phyloP scores from a whole-genome alignment of 306 rosid genomes.

The Trifolium fragiferum region DNA sequence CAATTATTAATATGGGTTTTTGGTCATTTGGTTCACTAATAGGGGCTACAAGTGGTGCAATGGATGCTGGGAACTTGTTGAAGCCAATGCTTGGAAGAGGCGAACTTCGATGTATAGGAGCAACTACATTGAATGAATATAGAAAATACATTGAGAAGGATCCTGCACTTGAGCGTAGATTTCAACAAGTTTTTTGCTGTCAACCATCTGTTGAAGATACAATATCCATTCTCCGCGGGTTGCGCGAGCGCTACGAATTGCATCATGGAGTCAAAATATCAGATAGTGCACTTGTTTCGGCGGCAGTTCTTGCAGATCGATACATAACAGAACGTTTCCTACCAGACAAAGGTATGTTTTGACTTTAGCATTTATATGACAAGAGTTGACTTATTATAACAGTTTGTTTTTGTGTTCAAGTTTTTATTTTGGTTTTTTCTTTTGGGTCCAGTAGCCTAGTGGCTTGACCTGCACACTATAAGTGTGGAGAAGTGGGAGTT shows the following conservation, averaged over 20 bases:
- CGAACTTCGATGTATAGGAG: conserved; percentile 97
- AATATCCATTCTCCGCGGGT: conserved; percentile 94
- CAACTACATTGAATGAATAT: conserved; percentile 90
- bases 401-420: neutral
- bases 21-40: conserved; percentile 44
- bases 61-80: conserved; percentile 98
- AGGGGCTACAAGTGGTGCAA: conserved; percentile 99
- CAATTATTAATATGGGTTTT: conserved; percentile 31
- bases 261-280: conserved; percentile 99
- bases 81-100: conserved; percentile 99
- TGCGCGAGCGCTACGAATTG: conserved; percentile 95
- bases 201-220: conserved; percentile 96
- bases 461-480: too few species aligned
- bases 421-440: conserved; percentile 4
- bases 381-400: neutral
- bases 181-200: conserved; percentile 90
- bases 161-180: conserved; percentile 96
- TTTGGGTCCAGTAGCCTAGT: too few species aligned
- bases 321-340: conserved; percentile 90
- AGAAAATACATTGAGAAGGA: conserved; percentile 96
- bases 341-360: conserved; percentile 84
- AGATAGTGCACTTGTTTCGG: conserved; percentile 95
- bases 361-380: neutral
- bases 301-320: conserved; percentile 91
- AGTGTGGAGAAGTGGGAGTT: too few species aligned